Percentiles rank a stretch among this genome's conserved stretches.
Conservation (phyloP, 1,139 yeast genomes). For the Saccharomycopsis phalli region DNA sequence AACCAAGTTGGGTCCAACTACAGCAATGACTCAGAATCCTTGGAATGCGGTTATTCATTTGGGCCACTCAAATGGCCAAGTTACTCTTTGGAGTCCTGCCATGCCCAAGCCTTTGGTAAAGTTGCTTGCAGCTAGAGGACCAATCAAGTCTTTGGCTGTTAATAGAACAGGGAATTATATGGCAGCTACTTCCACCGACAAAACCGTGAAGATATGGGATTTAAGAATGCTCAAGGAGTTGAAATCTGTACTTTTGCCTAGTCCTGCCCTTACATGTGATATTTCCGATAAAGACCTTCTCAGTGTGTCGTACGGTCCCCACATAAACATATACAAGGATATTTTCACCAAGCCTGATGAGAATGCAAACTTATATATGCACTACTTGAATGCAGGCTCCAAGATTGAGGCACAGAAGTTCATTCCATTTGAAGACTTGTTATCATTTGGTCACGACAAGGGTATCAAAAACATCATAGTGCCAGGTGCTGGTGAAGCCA, state of each 20-base stretch:
- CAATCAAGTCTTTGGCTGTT: constrained; percentile 75
- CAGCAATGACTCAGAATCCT: constrained; percentile 81
- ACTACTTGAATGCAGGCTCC: constrained; percentile 75
- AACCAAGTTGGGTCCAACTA: constrained; percentile 87
- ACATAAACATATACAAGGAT: constrained; percentile 83
- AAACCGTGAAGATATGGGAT: constrained; percentile 86
- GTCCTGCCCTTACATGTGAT: constrained; percentile 74
- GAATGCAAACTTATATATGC: constrained; percentile 53
- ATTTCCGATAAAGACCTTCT: constrained; percentile 84
- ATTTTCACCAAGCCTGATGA: constrained; percentile 34
- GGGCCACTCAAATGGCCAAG: constrained; percentile 92
- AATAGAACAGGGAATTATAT: constrained; percentile 91
- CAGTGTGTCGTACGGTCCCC: constrained; percentile 92
- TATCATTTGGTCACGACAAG: constrained; percentile 75
- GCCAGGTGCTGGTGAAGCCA: constrained; percentile 98
- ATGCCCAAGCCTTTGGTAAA: constrained; percentile 82
- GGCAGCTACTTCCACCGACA: constrained; percentile 91
- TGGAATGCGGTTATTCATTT: constrained; percentile 93
- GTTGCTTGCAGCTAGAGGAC: constrained; percentile 74
- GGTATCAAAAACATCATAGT: constrained; percentile 77
- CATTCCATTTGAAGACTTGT: constrained; percentile 93
- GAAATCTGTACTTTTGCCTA: constrained; percentile 52
- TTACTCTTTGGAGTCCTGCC: constrained; percentile 88
- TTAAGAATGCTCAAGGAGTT: constrained; percentile 71
- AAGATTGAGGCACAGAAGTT: constrained; percentile 58